phyloP scores from a whole-genome alignment of 192 early-diverging fungal species.

The Umbelopsis isabellina region DNA sequence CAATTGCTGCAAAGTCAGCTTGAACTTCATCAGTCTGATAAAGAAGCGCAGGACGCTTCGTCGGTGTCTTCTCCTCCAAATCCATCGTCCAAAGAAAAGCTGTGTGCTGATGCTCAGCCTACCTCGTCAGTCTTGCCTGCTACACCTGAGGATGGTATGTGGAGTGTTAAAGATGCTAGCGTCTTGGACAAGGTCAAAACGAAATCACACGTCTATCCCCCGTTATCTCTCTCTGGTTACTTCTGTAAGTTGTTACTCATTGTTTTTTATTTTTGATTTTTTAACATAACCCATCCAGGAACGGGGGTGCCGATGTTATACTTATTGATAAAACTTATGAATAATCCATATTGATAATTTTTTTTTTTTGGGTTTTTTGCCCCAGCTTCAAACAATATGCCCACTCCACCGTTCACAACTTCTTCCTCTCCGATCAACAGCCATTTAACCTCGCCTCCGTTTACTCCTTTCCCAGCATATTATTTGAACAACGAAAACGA shows the following conservation, averaged over 20 bases:
- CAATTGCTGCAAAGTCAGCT: conserved; percentile 10
- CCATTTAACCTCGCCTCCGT: conserved; percentile 20
- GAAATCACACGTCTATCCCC: conserved; percentile 11
- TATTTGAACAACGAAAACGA: conserved; percentile 26
- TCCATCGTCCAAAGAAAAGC: not conserved
- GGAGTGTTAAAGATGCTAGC: conserved; percentile 26
- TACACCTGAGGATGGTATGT: conserved; percentile 37
- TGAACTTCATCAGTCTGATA: not conserved
- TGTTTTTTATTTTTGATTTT: too few species aligned
- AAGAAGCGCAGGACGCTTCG: conserved; percentile 20
- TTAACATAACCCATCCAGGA: too few species aligned
- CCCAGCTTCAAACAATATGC: conserved; percentile 18
- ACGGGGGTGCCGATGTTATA: too few species aligned
- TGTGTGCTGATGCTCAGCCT: not conserved
- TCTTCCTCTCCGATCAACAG: conserved; percentile 31
- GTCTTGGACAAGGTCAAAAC: conserved; percentile 37
- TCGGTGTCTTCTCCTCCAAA: not conserved
- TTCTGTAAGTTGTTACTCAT: conserved; percentile 28
- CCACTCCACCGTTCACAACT: conserved; percentile 30
- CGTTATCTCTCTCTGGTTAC: conserved; percentile 18
- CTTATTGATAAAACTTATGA: too few species aligned
- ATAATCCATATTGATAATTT: not conserved
- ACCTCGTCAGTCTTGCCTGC: not conserved
- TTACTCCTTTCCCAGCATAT: conserved; percentile 28
- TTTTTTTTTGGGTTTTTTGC: too few species aligned